Percentiles rank a stretch among this genome's conserved stretches.
Conservation (phyloP, 768 basidiomycete genomes). For the Lactifluus hygrophoroides region DNA sequence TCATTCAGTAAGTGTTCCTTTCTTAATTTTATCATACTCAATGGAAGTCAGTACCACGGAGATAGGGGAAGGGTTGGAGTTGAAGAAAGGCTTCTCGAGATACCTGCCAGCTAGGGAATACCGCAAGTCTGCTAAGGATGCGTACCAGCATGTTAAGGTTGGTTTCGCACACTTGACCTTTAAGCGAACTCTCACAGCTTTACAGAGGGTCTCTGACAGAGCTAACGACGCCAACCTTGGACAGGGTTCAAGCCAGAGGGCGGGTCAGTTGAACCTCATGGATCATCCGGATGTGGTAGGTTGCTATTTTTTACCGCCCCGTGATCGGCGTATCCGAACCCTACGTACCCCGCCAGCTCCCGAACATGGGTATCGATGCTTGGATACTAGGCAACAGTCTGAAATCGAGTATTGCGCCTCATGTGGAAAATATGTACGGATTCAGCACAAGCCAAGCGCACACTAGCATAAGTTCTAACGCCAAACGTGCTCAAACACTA, state of each 20-base stretch:
- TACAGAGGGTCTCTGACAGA: not conserved
- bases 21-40: not conserved
- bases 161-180: not conserved
- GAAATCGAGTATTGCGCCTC: not conserved
- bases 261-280: not conserved
- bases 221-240: not conserved
- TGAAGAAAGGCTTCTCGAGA: not conserved
- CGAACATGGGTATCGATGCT: not conserved
- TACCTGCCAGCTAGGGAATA: slow-evolving; percentile 6
- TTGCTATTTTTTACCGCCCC: too few species aligned
- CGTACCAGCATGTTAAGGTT: not conserved
- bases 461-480: not conserved
- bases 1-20: not conserved
- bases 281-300: not conserved
- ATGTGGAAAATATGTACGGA: not conserved
- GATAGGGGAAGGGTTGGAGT: not conserved
- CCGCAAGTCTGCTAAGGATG: not conserved
- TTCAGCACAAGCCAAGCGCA: not conserved
- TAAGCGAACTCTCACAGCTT: not conserved
- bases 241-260: not conserved
- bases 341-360: not conserved
- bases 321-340: not conserved
- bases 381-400: not conserved
- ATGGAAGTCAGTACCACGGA: not conserved
- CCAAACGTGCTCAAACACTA: not conserved